A percentile compares a stretch with the other conserved stretches of the same genome.
phyloP scores from a whole-genome alignment of 1,284 basidiomycete species.

The Laetiporus sulphureus region DNA sequence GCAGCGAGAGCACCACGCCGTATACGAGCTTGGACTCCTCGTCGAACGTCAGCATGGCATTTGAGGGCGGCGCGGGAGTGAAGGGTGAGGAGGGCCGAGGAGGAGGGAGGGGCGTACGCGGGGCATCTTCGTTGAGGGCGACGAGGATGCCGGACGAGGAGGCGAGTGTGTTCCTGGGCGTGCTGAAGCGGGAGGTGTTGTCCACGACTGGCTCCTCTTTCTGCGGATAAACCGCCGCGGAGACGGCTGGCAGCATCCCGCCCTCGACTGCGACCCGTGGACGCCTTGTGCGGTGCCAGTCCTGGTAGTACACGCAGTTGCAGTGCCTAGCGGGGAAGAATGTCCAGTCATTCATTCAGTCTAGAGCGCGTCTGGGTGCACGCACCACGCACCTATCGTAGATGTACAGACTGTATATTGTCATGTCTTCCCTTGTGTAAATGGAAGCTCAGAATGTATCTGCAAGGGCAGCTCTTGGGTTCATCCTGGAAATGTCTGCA shows the following conservation, averaged over 20 bases:
- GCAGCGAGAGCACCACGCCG: slow-evolving; percentile 86
- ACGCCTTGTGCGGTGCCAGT: slow-evolving; percentile 80
- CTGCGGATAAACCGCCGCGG: slow-evolving; percentile 49
- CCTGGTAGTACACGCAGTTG: slow-evolving; percentile 87
- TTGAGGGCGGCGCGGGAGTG: slow-evolving; percentile 18
- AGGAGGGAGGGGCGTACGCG: slow-evolving; percentile 30
- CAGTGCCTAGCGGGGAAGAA: slow-evolving; percentile 67
- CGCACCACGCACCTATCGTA: slow-evolving; percentile 63
- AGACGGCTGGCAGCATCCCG: slow-evolving; percentile 70
- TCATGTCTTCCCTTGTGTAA: too few species aligned
- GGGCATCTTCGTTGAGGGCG: slow-evolving; percentile 48
- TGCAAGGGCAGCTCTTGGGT: too few species aligned
- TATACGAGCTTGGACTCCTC: slow-evolving; percentile 98
- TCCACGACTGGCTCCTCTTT: slow-evolving; percentile 23
- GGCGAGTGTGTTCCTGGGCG: slow-evolving; percentile 56
- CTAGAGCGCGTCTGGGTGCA: too few species aligned
- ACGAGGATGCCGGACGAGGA: slow-evolving; percentile 61
- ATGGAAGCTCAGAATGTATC: too few species aligned
- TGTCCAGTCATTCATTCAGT: too few species aligned
- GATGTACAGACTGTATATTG: slow-evolving; percentile 85
- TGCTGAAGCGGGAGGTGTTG: slow-evolving; percentile 36
- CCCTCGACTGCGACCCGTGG: slow-evolving; percentile 67
- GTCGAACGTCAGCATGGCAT: slow-evolving; percentile 79
- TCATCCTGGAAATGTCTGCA: too few species aligned
- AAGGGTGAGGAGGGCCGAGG: slow-evolving; percentile 30